Base-by-base conservation (phyloP, 345 rosid species). In the Syzygium aromaticum region DNA sequence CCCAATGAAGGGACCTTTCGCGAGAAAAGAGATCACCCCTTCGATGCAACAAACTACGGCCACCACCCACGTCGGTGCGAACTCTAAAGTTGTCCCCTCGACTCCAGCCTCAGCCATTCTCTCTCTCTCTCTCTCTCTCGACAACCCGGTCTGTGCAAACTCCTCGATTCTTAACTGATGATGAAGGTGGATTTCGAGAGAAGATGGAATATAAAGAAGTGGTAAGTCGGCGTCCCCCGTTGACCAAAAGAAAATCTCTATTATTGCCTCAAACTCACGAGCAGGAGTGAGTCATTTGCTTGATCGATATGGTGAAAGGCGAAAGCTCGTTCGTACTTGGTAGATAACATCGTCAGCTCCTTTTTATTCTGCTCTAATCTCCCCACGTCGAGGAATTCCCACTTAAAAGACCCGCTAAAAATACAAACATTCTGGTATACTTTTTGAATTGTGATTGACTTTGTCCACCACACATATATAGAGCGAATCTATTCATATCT, bases 41-140 rank as follows among this genome's bases (percentile, higher is more conserved):
- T 96, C 95, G 85, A 94, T 93, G 61, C 88, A 52, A 94, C 98
- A 96, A 86, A 96, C 98, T 14, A 90, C 90, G 30, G 99, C 96
- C 49, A 97, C 98, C 27, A 95, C 94, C 98, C 98, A 95, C 7
- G 97, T 43, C 46, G 1, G 46, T 43, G 46, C 94, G 46, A 91
- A 90, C 92, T 96, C 98, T 57, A 96, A 91, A 28, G 91, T 90
- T 49, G 92, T 90, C 49, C 94, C 96, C 52, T 86, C 77, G 13
- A 11, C 52, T 57, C 49, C 88, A 86, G 89, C 96, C 88, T 78
- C 98, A 2, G 92, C 91, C 98, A 93, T 91, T n/a, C 14, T 54
- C 77, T 73, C 85, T 93, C 90, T n/a, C 13, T n/a, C n/a, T 54
- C 77, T 73, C 85, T 87, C 52, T 59, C 23, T 80, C 85, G 12